Evolutionary conservation across 495 filamentous ascomycete genomes (phyloP), one percentile per base, ranked within the genome.

Genomic region (Neurospora sp.): DNA sequence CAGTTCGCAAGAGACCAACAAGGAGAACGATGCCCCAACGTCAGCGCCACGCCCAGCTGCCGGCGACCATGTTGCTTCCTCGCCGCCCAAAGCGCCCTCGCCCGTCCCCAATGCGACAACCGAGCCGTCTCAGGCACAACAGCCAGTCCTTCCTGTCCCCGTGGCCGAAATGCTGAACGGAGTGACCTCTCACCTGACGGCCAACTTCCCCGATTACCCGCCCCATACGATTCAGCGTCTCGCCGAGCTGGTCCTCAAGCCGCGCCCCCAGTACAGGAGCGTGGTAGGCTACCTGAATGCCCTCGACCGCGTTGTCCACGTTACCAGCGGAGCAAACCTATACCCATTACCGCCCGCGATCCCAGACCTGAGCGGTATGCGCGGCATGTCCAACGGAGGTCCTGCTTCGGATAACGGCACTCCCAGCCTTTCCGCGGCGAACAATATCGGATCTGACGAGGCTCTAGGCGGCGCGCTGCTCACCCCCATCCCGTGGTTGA

Each of bases 221-320:
- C 96, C 96, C 0, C 94, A 98, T 78, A 98, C 96, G 0, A 86
- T 97, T 70, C 96, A 99, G 82, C 92, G 96, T 59, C 87, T 99
- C 40, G 88, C 96, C 22, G 96, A 99, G 85, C 91, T 99, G n/a
- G 85, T 98, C 45, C 85, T 96, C 14, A 79, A 80, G 20, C 96
- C 96, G 8, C 90, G 83, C 45, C 83, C 86, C 53, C 93, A 97
- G 80, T 98, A 99, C 82, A 86, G 86, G 39, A 90, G 89, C 39
- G 86, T 98, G 5, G 88, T 91, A 6, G 88, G 93, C 31, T 99
- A 94, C 79, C 89, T 99, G 72, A 91, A 93, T 73, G 96, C 96
- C 8, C 86, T 98, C 14, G 93, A 98, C 78, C 91, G 96, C 70
- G 93, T 97, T 18, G 89, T 98, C 42, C 93, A 92, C 45, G 96